Percentiles rank a stretch among this genome's conserved stretches.
phyloP scores from a whole-genome alignment of 768 basidiomycete genomes.

The Leccinellum rugosiceps region DNA sequence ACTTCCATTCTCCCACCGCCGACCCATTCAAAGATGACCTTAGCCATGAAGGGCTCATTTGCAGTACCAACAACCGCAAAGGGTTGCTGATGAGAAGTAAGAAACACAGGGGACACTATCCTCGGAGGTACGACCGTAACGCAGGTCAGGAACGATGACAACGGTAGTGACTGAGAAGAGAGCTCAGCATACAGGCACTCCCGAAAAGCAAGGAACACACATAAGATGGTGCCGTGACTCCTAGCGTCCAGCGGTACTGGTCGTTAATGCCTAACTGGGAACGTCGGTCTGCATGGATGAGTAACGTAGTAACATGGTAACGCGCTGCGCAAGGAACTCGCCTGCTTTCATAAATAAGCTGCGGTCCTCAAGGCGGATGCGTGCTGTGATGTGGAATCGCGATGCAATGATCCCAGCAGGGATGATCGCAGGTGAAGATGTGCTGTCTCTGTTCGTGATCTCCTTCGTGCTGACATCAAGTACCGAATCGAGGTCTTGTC shows the following conservation, averaged over 20 bases:
- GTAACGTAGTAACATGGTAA: background rate
- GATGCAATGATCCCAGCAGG: slow-evolving; percentile 23
- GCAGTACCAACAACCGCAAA: slow-evolving; percentile 41
- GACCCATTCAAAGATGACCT: slow-evolving; percentile 39
- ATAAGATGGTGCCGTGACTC: slow-evolving; percentile 45
- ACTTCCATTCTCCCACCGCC: slow-evolving; percentile 43
- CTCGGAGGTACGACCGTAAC: slow-evolving; percentile 38
- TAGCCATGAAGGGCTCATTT: slow-evolving; percentile 44
- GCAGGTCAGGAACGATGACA: slow-evolving; percentile 34
- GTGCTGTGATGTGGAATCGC: slow-evolving; percentile 47
- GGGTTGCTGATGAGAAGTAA: slow-evolving; percentile 36
- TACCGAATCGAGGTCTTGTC: slow-evolving; percentile 34
- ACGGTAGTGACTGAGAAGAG: slow-evolving; percentile 23
- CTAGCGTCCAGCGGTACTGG: slow-evolving; percentile 48
- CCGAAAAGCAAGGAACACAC: slow-evolving; percentile 30
- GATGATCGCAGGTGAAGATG: background rate
- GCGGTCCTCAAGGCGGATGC: slow-evolving; percentile 41
- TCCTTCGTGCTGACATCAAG: slow-evolving; percentile 6
- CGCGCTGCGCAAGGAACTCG: slow-evolving; percentile 15
- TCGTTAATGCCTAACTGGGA: slow-evolving; percentile 23
- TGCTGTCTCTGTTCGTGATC: background rate
- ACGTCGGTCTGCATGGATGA: slow-evolving; percentile 32
- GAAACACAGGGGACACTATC: slow-evolving; percentile 28
- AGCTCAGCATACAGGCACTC: background rate
- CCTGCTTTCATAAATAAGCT: slow-evolving; percentile 44